Evolutionary conservation across 257 asterid species (phyloP).

Genomic region (Rubia yunnanensis): DNA sequence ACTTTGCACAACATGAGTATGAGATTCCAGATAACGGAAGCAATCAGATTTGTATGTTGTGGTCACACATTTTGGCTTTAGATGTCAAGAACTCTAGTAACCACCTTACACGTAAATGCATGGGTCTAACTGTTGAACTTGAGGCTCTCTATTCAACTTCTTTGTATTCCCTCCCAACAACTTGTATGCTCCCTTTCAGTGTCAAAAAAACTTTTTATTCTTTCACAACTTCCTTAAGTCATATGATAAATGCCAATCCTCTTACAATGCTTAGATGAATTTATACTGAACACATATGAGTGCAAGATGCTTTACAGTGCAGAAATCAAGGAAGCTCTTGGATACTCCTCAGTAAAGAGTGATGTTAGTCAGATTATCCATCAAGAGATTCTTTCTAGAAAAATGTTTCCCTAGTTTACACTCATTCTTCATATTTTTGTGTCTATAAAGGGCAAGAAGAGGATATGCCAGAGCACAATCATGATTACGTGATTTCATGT

Average conservation of each 20-base stretch:
- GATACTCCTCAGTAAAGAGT: background rate
- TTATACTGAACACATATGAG: background rate
- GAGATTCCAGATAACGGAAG: background rate
- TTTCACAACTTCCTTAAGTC: background rate
- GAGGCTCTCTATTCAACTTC: background rate
- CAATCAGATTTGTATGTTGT: background rate
- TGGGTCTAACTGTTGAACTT: background rate
- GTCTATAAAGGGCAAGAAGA: background rate
- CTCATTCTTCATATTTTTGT: background rate
- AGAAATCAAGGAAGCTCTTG: background rate
- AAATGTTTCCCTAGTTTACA: background rate
- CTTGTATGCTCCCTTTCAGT: background rate
- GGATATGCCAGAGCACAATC: background rate
- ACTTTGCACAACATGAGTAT: background rate
- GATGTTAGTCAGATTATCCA: background rate
- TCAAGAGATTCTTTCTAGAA: background rate
- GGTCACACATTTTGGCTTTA: background rate
- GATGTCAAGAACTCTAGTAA: background rate
- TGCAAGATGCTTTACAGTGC: background rate
- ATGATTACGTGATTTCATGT: slow-evolving; percentile 1
- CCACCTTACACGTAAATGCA: background rate
- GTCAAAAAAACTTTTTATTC: background rate
- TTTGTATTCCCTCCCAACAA: background rate
- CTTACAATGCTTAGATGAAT: background rate
- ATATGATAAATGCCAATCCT: background rate